Conservation (phyloP, 805 yeast species). For the Saturnispora zaruensis region DNA sequence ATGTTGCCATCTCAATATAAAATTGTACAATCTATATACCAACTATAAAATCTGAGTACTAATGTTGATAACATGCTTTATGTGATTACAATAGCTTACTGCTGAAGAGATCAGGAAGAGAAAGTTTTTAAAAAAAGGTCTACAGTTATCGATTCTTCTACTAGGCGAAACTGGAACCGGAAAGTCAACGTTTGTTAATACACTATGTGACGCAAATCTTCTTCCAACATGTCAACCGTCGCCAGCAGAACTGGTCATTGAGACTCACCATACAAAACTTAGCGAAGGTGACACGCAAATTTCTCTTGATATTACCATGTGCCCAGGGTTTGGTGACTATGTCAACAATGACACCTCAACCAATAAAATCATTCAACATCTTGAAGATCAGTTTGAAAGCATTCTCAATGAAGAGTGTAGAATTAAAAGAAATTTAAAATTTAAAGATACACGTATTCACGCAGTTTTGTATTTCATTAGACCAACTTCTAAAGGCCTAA, state of each 20-base stretch:
- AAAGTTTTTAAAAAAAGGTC: slow-evolving; percentile 42
- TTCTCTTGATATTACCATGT: slow-evolving; percentile 53
- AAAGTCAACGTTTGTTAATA: slow-evolving; percentile 71
- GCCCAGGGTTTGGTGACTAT: slow-evolving; percentile 68
- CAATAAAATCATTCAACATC: slow-evolving; percentile 50
- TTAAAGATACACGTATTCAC: slow-evolving; percentile 67
- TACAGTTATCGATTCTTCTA: slow-evolving; percentile 41
- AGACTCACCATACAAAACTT: slow-evolving; percentile 30
- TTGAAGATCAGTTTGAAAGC: slow-evolving; percentile 69
- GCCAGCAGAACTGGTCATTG: slow-evolving; percentile 22
- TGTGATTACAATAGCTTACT: slow-evolving; percentile 15
- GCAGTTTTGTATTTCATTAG: slow-evolving; percentile 76
- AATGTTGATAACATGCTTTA: neutral
- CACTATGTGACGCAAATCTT: slow-evolving; percentile 52
- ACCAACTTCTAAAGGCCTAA: slow-evolving; percentile 57
- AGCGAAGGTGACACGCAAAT: slow-evolving; percentile 39
- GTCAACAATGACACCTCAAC: slow-evolving; percentile 57
- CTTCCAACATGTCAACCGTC: slow-evolving; percentile 36
- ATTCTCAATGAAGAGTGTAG: slow-evolving; percentile 68
- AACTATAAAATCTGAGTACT: neutral
- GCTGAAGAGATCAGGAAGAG: slow-evolving; percentile 31
- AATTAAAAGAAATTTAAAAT: slow-evolving; percentile 35
- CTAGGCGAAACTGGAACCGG: slow-evolving; percentile 59
- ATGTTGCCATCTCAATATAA: neutral
- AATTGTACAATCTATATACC: neutral